phyloP scores from a whole-genome alignment of 495 filamentous ascomycete genomes.

The Elasticomyces elasticus region DNA sequence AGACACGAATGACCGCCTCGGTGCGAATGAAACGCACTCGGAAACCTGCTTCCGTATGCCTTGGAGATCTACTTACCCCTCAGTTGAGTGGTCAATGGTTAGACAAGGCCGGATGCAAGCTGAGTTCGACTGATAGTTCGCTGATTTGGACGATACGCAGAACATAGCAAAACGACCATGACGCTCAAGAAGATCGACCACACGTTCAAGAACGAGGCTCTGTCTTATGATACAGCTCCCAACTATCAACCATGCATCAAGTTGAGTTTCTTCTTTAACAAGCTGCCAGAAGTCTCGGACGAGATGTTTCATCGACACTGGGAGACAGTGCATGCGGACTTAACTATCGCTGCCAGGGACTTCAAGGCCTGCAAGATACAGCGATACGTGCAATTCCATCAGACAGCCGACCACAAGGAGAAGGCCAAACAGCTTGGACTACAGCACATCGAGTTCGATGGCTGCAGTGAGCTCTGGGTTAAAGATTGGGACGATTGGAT shows the following conservation, averaged over 20 bases:
- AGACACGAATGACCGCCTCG: neutral
- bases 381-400: conserved; percentile 27
- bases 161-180: conserved; percentile 13
- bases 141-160: neutral
- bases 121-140: too few species aligned
- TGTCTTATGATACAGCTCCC: conserved; percentile 23
- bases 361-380: conserved; percentile 26
- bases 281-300: conserved; percentile 27
- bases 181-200: conserved; percentile 28
- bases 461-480: conserved; percentile 27
- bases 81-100: neutral
- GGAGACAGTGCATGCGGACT: conserved; percentile 27
- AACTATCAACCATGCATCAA: conserved; percentile 30
- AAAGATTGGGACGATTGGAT: conserved; percentile 27
- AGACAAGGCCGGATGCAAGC: neutral
- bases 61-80: neutral
- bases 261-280: conserved; percentile 29
- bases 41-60: neutral
- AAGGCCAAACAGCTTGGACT: conserved; percentile 24
- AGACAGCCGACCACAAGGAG: conserved; percentile 26
- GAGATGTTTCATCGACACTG: conserved; percentile 29
- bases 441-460: conserved; percentile 27
- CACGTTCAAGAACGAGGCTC: conserved; percentile 17
- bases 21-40: neutral
- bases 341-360: conserved; percentile 23